These are phyloP conservation scores for Thelonectria discophora DNA, from an alignment of 2,329 filamentous ascomycete species.

Conservation along the genomic window DNA sequence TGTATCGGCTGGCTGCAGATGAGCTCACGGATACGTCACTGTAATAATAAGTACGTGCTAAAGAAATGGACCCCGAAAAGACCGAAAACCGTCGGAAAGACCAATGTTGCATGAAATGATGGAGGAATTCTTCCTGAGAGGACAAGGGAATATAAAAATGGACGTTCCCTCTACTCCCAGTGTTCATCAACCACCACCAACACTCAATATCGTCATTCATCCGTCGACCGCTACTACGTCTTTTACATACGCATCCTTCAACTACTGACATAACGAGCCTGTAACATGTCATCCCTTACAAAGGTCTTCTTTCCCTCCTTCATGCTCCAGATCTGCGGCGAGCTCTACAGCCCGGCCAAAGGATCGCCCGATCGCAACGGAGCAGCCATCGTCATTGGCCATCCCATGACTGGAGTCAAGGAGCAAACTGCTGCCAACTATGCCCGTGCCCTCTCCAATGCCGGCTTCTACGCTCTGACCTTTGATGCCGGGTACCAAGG, in stretches of 20 bases:
- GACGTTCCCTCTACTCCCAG: background rate
- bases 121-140: background rate
- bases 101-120: background rate
- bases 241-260: background rate
- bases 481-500: conserved; percentile 52
- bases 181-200: no score
- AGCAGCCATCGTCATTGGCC: conserved; percentile 39
- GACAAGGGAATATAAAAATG: background rate
- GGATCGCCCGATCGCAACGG: background rate
- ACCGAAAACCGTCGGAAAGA: background rate
- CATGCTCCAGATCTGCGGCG: conserved; percentile 1
- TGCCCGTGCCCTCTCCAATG: conserved; percentile 41
- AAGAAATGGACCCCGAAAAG: no score
- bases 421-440: conserved; percentile 49
- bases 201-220: no score
- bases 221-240: background rate
- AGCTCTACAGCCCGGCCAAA: background rate
- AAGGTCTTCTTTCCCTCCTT: background rate
- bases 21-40: no score
- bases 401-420: conserved; percentile 47
- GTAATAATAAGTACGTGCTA: no score
- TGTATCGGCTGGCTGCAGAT: background rate
- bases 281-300: background rate
- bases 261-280: background rate
- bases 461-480: conserved; percentile 46